These are phyloP conservation scores for Vitis hybrid DNA, from an alignment of 177 flowering plant species.

Conservation along the genomic window DNA sequence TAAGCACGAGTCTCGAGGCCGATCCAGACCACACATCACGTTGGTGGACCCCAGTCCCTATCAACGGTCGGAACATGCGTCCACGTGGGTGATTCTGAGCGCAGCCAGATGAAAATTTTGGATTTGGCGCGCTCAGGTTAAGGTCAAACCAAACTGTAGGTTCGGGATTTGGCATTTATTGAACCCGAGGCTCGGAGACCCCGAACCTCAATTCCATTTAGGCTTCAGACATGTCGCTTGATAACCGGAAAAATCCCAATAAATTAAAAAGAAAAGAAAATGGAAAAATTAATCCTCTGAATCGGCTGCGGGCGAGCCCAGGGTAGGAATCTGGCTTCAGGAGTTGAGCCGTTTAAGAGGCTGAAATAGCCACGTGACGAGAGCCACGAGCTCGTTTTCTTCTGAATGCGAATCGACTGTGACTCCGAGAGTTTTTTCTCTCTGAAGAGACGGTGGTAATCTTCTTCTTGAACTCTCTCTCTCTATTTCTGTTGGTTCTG, in stretches of 20 bases:
- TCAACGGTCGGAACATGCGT: not conserved
- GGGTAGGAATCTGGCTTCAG: too few species aligned
- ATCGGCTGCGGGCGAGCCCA: too few species aligned
- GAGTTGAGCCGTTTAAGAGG: too few species aligned
- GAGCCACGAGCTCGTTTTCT: too few species aligned
- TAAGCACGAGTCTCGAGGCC: too few species aligned
- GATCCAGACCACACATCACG: too few species aligned
- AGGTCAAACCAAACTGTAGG: conserved; percentile 1
- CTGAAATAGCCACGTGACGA: too few species aligned
- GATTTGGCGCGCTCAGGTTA: conserved; percentile 20
- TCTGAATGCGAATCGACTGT: too few species aligned
- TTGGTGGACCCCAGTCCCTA: too few species aligned
- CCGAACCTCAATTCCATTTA: conserved; percentile 10
- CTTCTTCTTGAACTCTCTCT: too few species aligned
- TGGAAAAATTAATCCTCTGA: too few species aligned
- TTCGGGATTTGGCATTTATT: conserved; percentile 18
- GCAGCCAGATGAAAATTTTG: not conserved
- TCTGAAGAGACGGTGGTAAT: not conserved
- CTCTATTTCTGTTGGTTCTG: not conserved
- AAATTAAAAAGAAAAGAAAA: too few species aligned
- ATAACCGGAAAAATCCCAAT: not conserved
- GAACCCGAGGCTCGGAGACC: conserved; percentile 17
- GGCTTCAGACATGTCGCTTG: not conserved
- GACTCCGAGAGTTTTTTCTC: conserved; percentile 3
- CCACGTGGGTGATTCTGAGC: conserved; percentile 1